phyloP scores from a whole-genome alignment of 768 basidiomycete species.

The Calocybe indica region DNA sequence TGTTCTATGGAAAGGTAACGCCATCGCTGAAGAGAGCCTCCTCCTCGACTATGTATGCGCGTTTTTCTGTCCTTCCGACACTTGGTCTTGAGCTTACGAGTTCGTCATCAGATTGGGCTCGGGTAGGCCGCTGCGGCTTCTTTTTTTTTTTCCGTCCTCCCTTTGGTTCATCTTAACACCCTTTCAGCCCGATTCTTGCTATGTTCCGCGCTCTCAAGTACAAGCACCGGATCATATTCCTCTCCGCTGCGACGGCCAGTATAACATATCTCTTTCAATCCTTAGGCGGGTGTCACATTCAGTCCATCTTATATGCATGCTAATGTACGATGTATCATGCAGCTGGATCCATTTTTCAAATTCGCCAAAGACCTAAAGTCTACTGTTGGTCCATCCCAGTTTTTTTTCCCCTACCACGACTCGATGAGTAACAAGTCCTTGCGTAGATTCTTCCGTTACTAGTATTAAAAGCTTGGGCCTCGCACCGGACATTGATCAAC shows the following conservation, averaged over 20 bases:
- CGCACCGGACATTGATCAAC: constrained; percentile 31
- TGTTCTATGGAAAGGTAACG: constrained; percentile 44
- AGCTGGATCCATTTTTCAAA: constrained; percentile 39
- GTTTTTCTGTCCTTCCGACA: neutral
- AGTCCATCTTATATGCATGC: constrained; percentile 16
- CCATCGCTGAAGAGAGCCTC: constrained; percentile 52
- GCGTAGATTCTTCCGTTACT: constrained; percentile 30
- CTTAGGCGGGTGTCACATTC: constrained; percentile 34
- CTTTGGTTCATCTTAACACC: constrained; percentile 4
- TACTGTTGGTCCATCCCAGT: neutral
- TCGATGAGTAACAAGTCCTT: constrained; percentile 1
- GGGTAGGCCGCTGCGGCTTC: constrained; percentile 24
- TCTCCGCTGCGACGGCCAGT: constrained; percentile 45
- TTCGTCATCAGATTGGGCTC: constrained; percentile 28
- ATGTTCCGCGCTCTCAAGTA: constrained; percentile 42
- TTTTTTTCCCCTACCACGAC: neutral
- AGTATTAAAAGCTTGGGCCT: constrained; percentile 40
- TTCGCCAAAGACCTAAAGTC: constrained; percentile 22
- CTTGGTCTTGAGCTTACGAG: neutral
- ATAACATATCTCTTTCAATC: constrained; percentile 49
- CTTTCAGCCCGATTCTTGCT: constrained; percentile 33
- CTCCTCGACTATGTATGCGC: constrained; percentile 57
- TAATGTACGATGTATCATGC: constrained; percentile 8
- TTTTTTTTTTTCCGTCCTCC: neutral
- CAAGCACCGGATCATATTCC: constrained; percentile 47